These are phyloP conservation scores for Yamagishiella unicocca DNA, from an alignment of 139 green algal genomes.

Conservation along the genomic window DNA sequence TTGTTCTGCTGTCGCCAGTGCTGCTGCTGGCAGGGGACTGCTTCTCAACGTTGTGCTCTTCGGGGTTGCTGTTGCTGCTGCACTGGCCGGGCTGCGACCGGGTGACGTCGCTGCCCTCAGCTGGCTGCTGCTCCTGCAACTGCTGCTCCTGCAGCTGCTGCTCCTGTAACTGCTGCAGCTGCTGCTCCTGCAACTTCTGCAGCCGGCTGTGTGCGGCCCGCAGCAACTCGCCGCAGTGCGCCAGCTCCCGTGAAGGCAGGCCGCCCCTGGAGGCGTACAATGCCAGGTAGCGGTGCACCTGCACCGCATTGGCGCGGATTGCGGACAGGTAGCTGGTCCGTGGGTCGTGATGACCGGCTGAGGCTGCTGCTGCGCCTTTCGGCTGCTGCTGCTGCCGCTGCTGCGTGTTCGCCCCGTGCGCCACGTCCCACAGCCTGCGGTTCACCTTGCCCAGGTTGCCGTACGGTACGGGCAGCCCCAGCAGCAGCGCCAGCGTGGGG, in stretches of 20 bases:
- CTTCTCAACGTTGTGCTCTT: not conserved
- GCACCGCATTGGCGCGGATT: slow-evolving; percentile 38
- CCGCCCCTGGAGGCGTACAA: slow-evolving; percentile 67
- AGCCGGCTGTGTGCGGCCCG: not conserved
- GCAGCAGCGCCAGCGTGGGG: slow-evolving; percentile 82
- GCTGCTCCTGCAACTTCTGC: not conserved
- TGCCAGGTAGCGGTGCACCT: slow-evolving; percentile 80
- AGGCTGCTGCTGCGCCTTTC: no score
- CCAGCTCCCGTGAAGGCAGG: slow-evolving; percentile 62
- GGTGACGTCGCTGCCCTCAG: not conserved
- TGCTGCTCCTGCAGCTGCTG: not conserved
- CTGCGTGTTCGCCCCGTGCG: not conserved
- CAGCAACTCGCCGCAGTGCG: slow-evolving; percentile 46
- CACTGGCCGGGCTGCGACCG: no score
- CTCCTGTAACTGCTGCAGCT: slow-evolving; percentile 5
- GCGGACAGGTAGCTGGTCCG: slow-evolving; percentile 47
- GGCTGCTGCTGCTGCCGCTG: not conserved
- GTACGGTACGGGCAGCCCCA: slow-evolving; percentile 90
- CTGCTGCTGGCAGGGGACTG: no score
- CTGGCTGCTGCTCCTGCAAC: not conserved
- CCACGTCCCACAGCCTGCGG: slow-evolving; percentile 65
- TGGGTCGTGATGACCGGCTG: no score
- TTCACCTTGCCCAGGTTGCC: slow-evolving; percentile 82
- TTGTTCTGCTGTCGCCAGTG: no score
- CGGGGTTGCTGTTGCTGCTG: no score